These are phyloP conservation scores for Coleophoma cylindrospora DNA, from an alignment of 2,329 filamentous ascomycete species.

Conservation along the genomic window DNA sequence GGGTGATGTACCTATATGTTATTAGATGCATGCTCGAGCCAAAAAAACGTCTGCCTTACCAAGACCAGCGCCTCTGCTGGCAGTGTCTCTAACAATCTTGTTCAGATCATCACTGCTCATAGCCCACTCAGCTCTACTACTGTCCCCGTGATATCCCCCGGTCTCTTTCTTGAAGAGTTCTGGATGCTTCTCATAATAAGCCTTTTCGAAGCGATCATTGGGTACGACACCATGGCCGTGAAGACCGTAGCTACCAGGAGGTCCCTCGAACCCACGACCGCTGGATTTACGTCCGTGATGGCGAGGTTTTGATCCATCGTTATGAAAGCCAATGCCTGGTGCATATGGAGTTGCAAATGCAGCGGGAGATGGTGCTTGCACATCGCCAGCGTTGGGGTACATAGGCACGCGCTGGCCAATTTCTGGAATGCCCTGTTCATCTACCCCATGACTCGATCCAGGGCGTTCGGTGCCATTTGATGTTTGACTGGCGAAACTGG, in stretches of 20 bases:
- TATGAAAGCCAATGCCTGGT: conserved; percentile 42
- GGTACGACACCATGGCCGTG: conserved; percentile 78
- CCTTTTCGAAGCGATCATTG: conserved; percentile 80
- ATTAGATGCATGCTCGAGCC: conserved; percentile 22
- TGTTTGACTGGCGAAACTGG: conserved; percentile 49
- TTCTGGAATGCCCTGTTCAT: conserved; percentile 86
- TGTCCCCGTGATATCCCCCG: conserved; percentile 51
- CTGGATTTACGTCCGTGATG: conserved; percentile 70
- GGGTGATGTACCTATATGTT: conserved; percentile 53
- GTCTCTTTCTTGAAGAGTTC: conserved; percentile 72
- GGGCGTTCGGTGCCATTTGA: conserved; percentile 42
- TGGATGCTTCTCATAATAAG: conserved; percentile 90
- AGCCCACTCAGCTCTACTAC: conserved; percentile 61
- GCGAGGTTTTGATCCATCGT: conserved; percentile 43
- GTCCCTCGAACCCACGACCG: conserved; percentile 63
- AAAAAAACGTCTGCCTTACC: conserved; percentile 35
- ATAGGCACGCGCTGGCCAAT: conserved; percentile 92
- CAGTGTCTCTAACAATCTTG: conserved; percentile 75
- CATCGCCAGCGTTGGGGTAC: conserved; percentile 87
- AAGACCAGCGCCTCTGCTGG: conserved; percentile 44
- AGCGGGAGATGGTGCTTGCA: conserved; percentile 86
- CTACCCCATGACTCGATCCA: conserved; percentile 48
- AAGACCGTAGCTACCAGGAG: conserved; percentile 87
- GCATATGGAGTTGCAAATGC: conserved; percentile 32
- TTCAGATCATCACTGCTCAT: conserved; percentile 88